Evolutionary conservation across 1,284 basidiomycete genomes (phyloP), one percentile per base, ranked within the genome.

Genomic region (Fistulinella cinereoalba): DNA sequence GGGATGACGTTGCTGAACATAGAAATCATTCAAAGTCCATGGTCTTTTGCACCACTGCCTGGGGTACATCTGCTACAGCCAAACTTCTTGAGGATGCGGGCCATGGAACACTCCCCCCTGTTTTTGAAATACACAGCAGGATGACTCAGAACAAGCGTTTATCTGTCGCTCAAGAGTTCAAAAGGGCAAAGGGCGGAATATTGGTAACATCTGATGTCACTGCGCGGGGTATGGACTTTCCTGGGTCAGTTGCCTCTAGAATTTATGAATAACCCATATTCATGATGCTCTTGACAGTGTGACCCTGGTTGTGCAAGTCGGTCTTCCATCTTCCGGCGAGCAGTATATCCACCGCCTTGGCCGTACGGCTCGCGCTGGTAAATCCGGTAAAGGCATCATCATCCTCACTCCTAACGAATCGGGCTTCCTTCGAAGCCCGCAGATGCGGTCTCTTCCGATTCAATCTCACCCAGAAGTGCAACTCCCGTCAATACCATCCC

Each of bases 341-440:
- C 84, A 92, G 24, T 97, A 96, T 64, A 85, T 97, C 27, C 93
- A 97, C 65, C 85, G 93, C 40, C 88, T 96, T 13, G 93, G 93
- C 18, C 81, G 94, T 45, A 96, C 93, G 2, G 93, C 93, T 1
- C 82, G 93, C 46, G 92, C 92, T 0, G 89, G 58, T 72, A 80
- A 64, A 79, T 84, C 51, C 75, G 88, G 81, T 58, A 57, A 72
- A 41, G 85, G 85, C 4, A 71, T 84, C 24, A 64, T 87, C 31
- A 64, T 87, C 45, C 74, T 87, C 27, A 72, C 75, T 42, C 71
- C 72, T 16, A 71, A 68, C 40, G 85, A 88, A 55, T 48, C 65
- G 11, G 72, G 69, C 53, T 87, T 88, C 71, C 69, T 86, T 13
- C 48, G 52, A 28, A 64, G 61, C 15, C 58, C 64, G 3, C 73